phyloP scores from a whole-genome alignment of 2,329 filamentous ascomycete species.

The Akanthomyces lecanii region DNA sequence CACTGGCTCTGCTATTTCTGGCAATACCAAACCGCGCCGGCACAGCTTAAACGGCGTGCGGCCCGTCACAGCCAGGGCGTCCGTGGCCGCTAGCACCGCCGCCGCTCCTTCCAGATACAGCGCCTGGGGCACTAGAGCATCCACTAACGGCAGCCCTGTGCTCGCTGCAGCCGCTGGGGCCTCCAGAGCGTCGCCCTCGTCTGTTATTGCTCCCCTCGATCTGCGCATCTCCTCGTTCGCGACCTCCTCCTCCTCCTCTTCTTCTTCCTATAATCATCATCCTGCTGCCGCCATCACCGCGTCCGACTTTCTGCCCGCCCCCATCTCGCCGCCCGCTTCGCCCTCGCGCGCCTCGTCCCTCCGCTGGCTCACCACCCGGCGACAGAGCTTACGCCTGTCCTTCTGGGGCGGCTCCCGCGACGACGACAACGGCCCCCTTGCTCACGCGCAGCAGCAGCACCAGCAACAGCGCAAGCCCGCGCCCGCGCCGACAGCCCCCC shows the following conservation, averaged over 20 bases:
- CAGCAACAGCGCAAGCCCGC: not conserved
- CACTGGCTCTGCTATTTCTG: not conserved
- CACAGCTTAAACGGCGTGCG: not conserved
- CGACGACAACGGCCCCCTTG: not conserved
- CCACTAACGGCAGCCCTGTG: not conserved
- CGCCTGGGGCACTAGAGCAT: not conserved
- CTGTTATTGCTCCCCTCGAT: not conserved
- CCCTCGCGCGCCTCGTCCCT: not conserved
- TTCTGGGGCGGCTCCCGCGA: slow-evolving; percentile 11
- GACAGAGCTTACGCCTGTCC: slow-evolving; percentile 1
- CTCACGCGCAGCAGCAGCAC: too few relatives aligned
- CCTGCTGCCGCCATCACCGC: slow-evolving; percentile 1
- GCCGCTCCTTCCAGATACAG: not conserved
- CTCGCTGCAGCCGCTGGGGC: not conserved
- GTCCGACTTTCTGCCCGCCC: not conserved
- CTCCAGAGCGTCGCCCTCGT: not conserved
- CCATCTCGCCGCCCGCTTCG: not conserved
- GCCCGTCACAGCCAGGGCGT: not conserved
- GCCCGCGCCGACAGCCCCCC: not conserved
- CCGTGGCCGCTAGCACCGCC: not conserved
- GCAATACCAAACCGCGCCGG: not conserved
- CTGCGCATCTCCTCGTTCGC: not conserved
- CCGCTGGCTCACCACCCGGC: not conserved
- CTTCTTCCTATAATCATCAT: not conserved
- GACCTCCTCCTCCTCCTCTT: not conserved